These are phyloP conservation scores for Lentinula aciculospora DNA, from an alignment of 768 basidiomycete species.

Conservation along the genomic window DNA sequence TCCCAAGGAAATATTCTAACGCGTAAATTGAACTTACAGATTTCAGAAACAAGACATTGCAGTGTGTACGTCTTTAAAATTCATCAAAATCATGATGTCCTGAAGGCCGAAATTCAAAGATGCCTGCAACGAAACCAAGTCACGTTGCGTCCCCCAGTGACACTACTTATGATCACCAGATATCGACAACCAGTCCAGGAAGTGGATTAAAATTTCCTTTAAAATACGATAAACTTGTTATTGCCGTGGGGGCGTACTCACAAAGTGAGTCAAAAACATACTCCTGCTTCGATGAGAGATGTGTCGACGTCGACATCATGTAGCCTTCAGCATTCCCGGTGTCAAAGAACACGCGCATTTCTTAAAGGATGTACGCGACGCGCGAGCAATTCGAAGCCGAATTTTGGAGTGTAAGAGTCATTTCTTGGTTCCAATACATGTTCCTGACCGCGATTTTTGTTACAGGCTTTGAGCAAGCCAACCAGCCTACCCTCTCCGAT, in stretches of 20 bases:
- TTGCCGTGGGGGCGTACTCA: conserved; percentile 81
- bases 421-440: neutral
- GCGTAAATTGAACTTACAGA: conserved; percentile 37
- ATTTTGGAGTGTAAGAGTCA: conserved; percentile 60
- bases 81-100: neutral
- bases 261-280: conserved; percentile 49
- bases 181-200: conserved; percentile 13
- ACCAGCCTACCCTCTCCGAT: conserved; percentile 73
- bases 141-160: conserved; percentile 18
- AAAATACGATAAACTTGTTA: conserved; percentile 74
- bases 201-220: conserved; percentile 44
- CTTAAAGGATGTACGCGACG: conserved; percentile 75
- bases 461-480: conserved; percentile 79
- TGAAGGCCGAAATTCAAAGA: conserved; percentile 29
- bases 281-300: neutral
- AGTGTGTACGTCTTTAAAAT: conserved; percentile 39
- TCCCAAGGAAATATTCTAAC: neutral
- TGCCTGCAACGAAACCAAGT: conserved; percentile 53
- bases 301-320: neutral
- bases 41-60: conserved; percentile 51
- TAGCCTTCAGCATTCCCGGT: conserved; percentile 67
- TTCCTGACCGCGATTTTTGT: neutral
- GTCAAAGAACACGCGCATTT: conserved; percentile 82
- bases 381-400: conserved; percentile 61
- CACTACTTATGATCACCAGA: conserved; percentile 9